Percentiles rank a stretch among this genome's conserved stretches.
Evolutionary conservation across 768 basidiomycete species (phyloP).

Genomic region (Auriscalpium vulgare): DNA sequence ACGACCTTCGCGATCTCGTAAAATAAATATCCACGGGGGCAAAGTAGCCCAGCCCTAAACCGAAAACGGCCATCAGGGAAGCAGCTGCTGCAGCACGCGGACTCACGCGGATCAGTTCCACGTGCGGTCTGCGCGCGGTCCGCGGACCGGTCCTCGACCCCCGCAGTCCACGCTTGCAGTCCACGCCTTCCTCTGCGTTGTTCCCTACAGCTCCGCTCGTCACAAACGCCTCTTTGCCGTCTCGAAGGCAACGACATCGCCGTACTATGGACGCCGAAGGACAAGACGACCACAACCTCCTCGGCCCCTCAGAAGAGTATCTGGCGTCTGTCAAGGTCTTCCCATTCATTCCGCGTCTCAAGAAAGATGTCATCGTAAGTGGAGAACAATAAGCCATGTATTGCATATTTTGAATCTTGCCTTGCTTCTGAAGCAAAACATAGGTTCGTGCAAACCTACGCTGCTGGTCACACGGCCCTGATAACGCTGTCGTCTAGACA

Average conservation of each 20-base stretch:
- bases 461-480: neutral
- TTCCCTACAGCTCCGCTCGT: too few relatives aligned
- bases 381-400: neutral
- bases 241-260: too few relatives aligned
- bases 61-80: neutral
- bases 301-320: slow-evolving; percentile 50
- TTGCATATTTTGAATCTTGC: neutral
- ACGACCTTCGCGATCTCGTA: too few relatives aligned
- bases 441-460: slow-evolving; percentile 14
- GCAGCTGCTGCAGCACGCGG: too few relatives aligned
- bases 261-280: slow-evolving; percentile 29
- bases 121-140: too few relatives aligned
- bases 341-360: slow-evolving; percentile 69
- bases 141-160: too few relatives aligned
- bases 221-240: too few relatives aligned
- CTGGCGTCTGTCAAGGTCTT: slow-evolving; percentile 66
- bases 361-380: slow-evolving; percentile 61
- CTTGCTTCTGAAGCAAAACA: slow-evolving; percentile 18
- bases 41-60: neutral
- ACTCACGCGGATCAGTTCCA: too few relatives aligned
- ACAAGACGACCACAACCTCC: slow-evolving; percentile 22
- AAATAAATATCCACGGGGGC: too few relatives aligned
- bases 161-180: too few relatives aligned
- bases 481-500: slow-evolving; percentile 29
- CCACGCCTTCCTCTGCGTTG: too few relatives aligned